Evolutionary conservation across 1,284 basidiomycete species (phyloP), one percentile per base, ranked within the genome.

Genomic region (Amylostereum chailletii): DNA sequence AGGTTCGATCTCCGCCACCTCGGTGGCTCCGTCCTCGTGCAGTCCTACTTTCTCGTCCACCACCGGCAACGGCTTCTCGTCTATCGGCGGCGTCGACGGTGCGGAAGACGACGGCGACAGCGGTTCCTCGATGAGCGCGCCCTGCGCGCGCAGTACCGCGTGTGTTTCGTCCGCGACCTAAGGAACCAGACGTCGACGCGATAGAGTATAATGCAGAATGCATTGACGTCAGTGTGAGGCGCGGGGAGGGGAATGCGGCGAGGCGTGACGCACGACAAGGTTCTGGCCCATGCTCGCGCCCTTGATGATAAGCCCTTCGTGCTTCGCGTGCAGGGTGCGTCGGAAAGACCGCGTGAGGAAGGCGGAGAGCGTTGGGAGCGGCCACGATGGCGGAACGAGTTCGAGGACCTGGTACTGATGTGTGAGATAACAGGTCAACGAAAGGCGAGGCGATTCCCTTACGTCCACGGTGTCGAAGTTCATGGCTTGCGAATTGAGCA

Each of bases 341-440:
- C 90, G 77, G 54, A 93, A 75, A 0, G 90, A 86, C 2, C 90
- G 81, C 8, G 80, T 67, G 47, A 94, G 72, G 71, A 94, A 94
- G 0, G 84, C 79, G 0, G 85, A 80, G 53, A 93, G 72, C 4
- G 79, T 67, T 27, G 75, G 71, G 3, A 94, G 67, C 0, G 89
- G 78, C 90, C 90, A 94, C 37, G 78, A 68, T 31, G 77, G 63
- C 0, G 92, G 91, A 26, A 94, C 74, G 11, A 81, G 68, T 1
- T 80, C 69, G 11, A 93, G 71, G 33, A 89, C 79, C 86, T 91
- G 53, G 8, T 10, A 33, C 27, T 19, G 19, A 19, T 19, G 36
- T 37, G 50, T 32, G 10, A 49, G 51, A 30, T 51, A 52, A 31
- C 51, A 43, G 11, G 42, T 42, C 30, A 51, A 44, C 11, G 51